phyloP scores from a whole-genome alignment of 805 yeast species.

The Metschnikowia shivogae region DNA sequence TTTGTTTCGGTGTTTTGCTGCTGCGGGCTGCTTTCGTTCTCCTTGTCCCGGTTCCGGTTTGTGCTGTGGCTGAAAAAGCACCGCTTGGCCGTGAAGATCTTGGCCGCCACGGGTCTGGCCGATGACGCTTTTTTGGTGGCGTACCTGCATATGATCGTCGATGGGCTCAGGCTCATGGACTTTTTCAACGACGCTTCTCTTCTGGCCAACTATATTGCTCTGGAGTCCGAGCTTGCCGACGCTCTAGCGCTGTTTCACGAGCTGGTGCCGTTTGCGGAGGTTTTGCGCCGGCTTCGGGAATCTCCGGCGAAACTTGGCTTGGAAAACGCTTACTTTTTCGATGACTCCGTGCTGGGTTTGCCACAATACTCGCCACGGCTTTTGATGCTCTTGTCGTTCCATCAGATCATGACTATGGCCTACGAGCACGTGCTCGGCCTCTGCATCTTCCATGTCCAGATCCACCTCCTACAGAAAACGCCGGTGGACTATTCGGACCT shows the following conservation, averaged over 20 bases:
- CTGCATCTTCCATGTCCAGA: slow-evolving; percentile 3
- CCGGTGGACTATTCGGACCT: background rate
- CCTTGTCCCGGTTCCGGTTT: slow-evolving; percentile 47
- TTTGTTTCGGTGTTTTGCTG: slow-evolving; percentile 47
- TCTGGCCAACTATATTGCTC: slow-evolving; percentile 2
- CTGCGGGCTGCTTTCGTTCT: slow-evolving; percentile 48
- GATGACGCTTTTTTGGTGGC: slow-evolving; percentile 34
- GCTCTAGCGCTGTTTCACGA: background rate
- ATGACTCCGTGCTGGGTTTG: background rate
- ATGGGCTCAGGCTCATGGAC: slow-evolving; percentile 48
- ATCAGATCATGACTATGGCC: slow-evolving; percentile 48
- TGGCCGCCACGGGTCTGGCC: slow-evolving; percentile 6
- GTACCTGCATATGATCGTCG: slow-evolving; percentile 41
- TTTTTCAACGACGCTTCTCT: slow-evolving; percentile 23
- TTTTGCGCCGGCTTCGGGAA: background rate
- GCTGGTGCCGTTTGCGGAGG: background rate
- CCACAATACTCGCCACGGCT: background rate
- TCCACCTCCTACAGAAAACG: background rate
- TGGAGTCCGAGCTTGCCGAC: slow-evolving; percentile 1
- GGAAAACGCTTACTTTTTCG: background rate
- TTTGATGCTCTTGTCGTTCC: slow-evolving; percentile 34
- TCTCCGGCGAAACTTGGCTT: background rate
- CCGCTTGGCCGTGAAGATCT: slow-evolving; percentile 28
- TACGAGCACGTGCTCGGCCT: slow-evolving; percentile 36
- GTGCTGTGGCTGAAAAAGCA: slow-evolving; percentile 47